Conservation (phyloP, 2,329 filamentous ascomycete genomes). For the Geosmithia morbida region DNA sequence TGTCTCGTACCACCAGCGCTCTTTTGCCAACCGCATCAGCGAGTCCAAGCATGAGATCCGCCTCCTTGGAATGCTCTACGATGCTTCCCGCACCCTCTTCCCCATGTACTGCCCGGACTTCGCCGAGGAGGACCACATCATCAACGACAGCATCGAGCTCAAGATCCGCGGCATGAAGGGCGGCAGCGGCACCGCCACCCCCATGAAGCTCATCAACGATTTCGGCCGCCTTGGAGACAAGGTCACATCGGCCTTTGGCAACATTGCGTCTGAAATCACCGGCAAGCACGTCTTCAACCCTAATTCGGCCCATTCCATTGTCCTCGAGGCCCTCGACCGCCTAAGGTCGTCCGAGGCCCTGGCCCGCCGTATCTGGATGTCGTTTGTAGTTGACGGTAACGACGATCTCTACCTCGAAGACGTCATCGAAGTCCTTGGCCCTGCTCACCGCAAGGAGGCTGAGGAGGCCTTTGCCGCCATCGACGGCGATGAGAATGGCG, state of each 20-base stretch:
- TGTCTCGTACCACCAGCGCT: slow-evolving; percentile 73
- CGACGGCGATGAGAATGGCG: slow-evolving; percentile 80
- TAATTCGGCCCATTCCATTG: slow-evolving; percentile 77
- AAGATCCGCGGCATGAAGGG: slow-evolving; percentile 38
- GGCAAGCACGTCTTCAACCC: slow-evolving; percentile 93
- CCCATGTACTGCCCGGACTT: slow-evolving; percentile 90
- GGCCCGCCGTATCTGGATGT: slow-evolving; percentile 94
- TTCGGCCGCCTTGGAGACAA: slow-evolving; percentile 81
- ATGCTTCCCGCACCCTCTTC: slow-evolving; percentile 77
- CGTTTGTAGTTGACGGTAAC: slow-evolving; percentile 81
- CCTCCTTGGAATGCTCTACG: slow-evolving; percentile 73
- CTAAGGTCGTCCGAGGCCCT: slow-evolving; percentile 75
- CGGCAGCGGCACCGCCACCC: slow-evolving; percentile 50
- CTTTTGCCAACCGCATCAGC: slow-evolving; percentile 71
- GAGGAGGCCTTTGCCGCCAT: slow-evolving; percentile 72
- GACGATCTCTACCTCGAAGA: slow-evolving; percentile 71
- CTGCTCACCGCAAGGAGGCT: slow-evolving; percentile 58
- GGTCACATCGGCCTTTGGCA: slow-evolving; percentile 83
- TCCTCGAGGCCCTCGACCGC: slow-evolving; percentile 80
- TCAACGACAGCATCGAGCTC: slow-evolving; percentile 70
- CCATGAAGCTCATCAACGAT: slow-evolving; percentile 64
- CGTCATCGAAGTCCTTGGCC: slow-evolving; percentile 73
- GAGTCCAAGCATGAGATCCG: slow-evolving; percentile 78
- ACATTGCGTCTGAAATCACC: slow-evolving; percentile 86
- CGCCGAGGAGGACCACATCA: slow-evolving; percentile 78